A percentile compares a stretch with the other conserved stretches of the same genome.
phyloP scores from a whole-genome alignment of 176 grass and related monocot species.

The Carex parvula region DNA sequence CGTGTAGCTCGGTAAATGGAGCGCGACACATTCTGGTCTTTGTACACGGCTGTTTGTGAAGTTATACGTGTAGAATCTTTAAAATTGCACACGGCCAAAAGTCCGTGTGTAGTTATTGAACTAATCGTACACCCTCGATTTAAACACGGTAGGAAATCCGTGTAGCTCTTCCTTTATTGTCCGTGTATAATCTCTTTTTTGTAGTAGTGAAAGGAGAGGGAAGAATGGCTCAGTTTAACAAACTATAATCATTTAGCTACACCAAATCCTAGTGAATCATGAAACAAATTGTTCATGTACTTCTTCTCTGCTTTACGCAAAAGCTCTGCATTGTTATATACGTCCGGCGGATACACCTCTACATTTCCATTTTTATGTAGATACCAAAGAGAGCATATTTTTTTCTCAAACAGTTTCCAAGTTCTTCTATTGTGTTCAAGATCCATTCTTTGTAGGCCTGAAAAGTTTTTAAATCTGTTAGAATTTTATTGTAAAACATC shows the following conservation, averaged over 20 bases:
- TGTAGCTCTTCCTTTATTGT: no score
- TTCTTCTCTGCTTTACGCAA: slow-evolving; percentile 50
- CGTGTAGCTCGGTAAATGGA: no score
- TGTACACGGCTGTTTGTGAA: no score
- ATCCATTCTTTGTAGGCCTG: slow-evolving; percentile 81
- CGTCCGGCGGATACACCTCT: slow-evolving; percentile 53
- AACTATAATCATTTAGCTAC: slow-evolving; percentile 67
- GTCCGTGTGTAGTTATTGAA: no score
- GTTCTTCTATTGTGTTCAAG: slow-evolving; percentile 53
- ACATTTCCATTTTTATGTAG: slow-evolving; percentile 69
- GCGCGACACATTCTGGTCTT: no score
- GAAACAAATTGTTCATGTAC: slow-evolving; percentile 67
- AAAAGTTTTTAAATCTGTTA: background rate
- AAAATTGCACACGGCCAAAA: no score
- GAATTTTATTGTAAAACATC: background rate
- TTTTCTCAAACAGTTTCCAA: slow-evolving; percentile 59
- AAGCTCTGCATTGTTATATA: slow-evolving; percentile 65
- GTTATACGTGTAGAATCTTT: no score
- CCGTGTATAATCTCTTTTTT: no score
- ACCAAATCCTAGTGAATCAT: slow-evolving; percentile 37
- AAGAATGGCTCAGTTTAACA: no score
- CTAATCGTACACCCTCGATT: no score
- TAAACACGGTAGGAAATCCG: no score
- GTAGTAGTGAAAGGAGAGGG: no score
- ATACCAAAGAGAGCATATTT: slow-evolving; percentile 75